phyloP scores from a whole-genome alignment of 768 basidiomycete genomes.

The Naganishia vishniacii region DNA sequence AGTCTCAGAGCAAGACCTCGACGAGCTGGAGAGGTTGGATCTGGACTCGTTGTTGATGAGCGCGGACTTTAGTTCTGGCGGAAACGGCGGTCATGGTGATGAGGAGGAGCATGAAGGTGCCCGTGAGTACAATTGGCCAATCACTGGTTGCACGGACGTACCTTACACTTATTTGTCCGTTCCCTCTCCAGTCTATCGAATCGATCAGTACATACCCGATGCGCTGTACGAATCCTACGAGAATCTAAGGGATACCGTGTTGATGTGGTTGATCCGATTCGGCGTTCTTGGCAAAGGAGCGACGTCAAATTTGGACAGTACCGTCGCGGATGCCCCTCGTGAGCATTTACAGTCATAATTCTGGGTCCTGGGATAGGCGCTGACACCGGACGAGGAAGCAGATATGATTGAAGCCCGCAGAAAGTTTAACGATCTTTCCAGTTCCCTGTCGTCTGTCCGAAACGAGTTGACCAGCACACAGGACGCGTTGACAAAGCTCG shows the following conservation, averaged over 20 bases:
- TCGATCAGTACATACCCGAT: constrained; percentile 81
- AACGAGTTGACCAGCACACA: constrained; percentile 51
- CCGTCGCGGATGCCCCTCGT: constrained; percentile 37
- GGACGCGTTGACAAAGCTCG: constrained; percentile 62
- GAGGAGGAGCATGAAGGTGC: constrained; percentile 49
- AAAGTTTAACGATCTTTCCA: constrained; percentile 44
- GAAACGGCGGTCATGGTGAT: constrained; percentile 50
- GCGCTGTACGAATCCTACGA: constrained; percentile 68
- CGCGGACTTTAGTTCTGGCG: constrained; percentile 65
- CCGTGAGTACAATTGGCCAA: constrained; percentile 55
- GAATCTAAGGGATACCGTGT: constrained; percentile 57
- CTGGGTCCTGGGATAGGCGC: background rate
- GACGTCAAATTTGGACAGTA: constrained; percentile 17
- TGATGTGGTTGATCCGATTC: constrained; percentile 61
- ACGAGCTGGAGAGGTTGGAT: constrained; percentile 55
- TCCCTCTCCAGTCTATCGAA: constrained; percentile 65
- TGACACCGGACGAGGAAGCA: constrained; percentile 23
- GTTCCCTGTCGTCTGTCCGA: constrained; percentile 61
- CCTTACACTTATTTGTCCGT: background rate
- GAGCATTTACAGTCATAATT: constrained; percentile 19
- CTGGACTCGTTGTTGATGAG: constrained; percentile 68
- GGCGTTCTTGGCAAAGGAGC: constrained; percentile 55
- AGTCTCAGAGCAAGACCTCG: constrained; percentile 53
- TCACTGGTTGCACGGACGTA: too few species aligned
- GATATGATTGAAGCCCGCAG: constrained; percentile 47